Percentiles rank a stretch among this genome's conserved stretches.
Conservation (phyloP, 1,284 basidiomycete species). For the Marasmius sp. region DNA sequence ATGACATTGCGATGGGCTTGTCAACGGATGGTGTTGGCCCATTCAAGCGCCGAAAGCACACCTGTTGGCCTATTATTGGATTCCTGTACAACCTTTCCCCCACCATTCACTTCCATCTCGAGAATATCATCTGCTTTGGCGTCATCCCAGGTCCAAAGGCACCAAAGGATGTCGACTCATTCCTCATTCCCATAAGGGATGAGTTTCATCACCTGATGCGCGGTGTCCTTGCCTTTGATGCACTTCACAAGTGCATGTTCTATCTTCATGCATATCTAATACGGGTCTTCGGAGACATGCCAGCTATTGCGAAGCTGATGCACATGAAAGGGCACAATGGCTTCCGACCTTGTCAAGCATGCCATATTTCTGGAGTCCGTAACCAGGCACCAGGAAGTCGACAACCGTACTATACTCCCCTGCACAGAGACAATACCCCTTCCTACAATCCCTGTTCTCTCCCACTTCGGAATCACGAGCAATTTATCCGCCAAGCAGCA, state of each 20-base stretch:
- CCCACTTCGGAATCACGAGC: not conserved
- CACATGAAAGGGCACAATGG: constrained; percentile 22
- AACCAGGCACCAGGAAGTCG: constrained; percentile 13
- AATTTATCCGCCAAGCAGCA: constrained; percentile 1
- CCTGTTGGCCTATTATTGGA: constrained; percentile 31
- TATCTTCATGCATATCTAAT: constrained; percentile 17
- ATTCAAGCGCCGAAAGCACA: constrained; percentile 24
- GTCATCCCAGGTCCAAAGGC: constrained; percentile 33
- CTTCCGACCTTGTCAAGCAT: constrained; percentile 25
- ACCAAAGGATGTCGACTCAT: constrained; percentile 30
- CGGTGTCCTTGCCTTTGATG: constrained; percentile 17
- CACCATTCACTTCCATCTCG: constrained; percentile 24
- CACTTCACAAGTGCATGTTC: constrained; percentile 10
- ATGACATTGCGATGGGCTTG: constrained; percentile 30
- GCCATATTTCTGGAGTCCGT: constrained; percentile 24
- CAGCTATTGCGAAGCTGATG: constrained; percentile 19
- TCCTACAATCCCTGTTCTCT: not conserved
- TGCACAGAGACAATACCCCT: not conserved
- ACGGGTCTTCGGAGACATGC: constrained; percentile 20
- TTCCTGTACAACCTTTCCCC: constrained; percentile 31
- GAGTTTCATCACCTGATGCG: constrained; percentile 22
- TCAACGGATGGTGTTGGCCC: constrained; percentile 33
- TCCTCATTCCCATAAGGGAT: constrained; percentile 26
- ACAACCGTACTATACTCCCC: constrained; percentile 24
- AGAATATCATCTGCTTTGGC: constrained; percentile 27